These are phyloP conservation scores for Didymella pinodella DNA, from an alignment of 2,329 filamentous ascomycete genomes.

Conservation along the genomic window DNA sequence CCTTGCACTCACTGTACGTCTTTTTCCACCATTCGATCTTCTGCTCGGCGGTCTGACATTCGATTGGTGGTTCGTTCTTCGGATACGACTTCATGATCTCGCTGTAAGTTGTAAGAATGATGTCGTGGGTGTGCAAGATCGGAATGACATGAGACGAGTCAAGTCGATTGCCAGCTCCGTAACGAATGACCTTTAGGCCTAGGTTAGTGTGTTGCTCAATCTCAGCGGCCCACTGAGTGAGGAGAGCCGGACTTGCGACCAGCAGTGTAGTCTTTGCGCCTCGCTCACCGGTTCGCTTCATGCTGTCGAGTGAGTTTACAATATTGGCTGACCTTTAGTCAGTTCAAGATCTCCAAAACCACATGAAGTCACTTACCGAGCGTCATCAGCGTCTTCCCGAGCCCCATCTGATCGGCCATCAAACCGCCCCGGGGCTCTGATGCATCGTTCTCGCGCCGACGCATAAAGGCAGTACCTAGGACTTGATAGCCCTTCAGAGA, in stretches of 20 bases:
- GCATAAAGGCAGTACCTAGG: slow-evolving; percentile 63
- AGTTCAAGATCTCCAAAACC: slow-evolving; percentile 1
- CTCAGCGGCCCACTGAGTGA: slow-evolving; percentile 53
- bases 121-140: slow-evolving; percentile 37
- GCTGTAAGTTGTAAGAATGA: slow-evolving; percentile 54
- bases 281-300: slow-evolving; percentile 12
- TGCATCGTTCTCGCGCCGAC: slow-evolving; percentile 55
- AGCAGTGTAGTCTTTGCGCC: slow-evolving; percentile 52
- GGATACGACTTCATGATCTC: slow-evolving; percentile 55
- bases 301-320: slow-evolving; percentile 47
- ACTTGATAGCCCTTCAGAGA: slow-evolving; percentile 61
- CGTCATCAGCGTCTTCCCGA: slow-evolving; percentile 54
- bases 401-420: slow-evolving; percentile 54
- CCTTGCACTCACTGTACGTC: slow-evolving; percentile 43
- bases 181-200: slow-evolving; percentile 36
- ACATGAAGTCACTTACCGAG: slow-evolving; percentile 29
- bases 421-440: slow-evolving; percentile 53
- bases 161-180: slow-evolving; percentile 34
- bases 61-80: slow-evolving; percentile 48
- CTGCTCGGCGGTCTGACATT: slow-evolving; percentile 48
- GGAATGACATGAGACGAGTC: slow-evolving; percentile 27
- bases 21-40: slow-evolving; percentile 53
- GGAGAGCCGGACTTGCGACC: slow-evolving; percentile 51
- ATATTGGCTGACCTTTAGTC: slow-evolving; percentile 50
- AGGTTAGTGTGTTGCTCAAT: slow-evolving; percentile 41